These are phyloP conservation scores for Dalbergia cultrata DNA, from an alignment of 306 rosid genomes.

Conservation along the genomic window DNA sequence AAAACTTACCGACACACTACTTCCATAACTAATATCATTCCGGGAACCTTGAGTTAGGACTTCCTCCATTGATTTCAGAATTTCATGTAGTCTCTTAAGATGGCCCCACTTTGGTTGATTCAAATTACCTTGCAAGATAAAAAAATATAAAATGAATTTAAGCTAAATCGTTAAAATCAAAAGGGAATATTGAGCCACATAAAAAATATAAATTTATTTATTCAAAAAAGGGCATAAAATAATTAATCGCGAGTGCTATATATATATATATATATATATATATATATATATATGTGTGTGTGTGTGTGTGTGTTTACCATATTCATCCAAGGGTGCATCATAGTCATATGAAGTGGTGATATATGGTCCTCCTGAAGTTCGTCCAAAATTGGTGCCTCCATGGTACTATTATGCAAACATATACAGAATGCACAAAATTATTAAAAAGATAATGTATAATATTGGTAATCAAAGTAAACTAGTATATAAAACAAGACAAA, in stretches of 20 bases:
- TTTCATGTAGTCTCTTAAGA: constrained; percentile 44
- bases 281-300: too few species aligned
- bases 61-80: constrained; percentile 39
- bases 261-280: too few species aligned
- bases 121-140: constrained; percentile 39
- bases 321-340: constrained; percentile 63
- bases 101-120: constrained; percentile 63
- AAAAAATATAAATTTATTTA: too few species aligned
- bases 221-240: background rate
- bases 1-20: constrained; percentile 19
- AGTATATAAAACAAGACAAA: background rate
- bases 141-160: background rate
- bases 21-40: background rate
- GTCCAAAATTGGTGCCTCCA: constrained; percentile 59
- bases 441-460: background rate
- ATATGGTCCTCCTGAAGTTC: constrained; percentile 53
- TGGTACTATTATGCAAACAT: constrained; percentile 36
- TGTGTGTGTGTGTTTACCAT: constrained; percentile 30
- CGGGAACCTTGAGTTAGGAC: constrained; percentile 27
- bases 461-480: background rate
- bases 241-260: too few species aligned
- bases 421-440: background rate
- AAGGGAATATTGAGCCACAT: background rate
- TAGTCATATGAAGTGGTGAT: constrained; percentile 59
- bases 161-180: background rate